phyloP scores from a whole-genome alignment of 257 asterid genomes.

The Dorcoceras hygrometricum region DNA sequence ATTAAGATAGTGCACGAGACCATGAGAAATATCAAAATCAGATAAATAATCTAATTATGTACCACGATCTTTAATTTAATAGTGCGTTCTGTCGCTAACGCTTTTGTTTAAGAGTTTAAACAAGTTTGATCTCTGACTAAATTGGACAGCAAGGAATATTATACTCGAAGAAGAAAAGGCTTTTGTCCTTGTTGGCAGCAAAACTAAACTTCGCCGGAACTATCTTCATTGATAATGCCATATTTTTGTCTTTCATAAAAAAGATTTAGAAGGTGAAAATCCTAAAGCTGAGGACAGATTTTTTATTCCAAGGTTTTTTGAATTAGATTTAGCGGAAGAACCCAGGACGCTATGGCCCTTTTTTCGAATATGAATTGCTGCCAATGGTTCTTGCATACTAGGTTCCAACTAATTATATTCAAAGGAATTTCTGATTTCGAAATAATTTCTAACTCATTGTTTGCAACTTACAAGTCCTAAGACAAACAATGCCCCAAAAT shows the following conservation, averaged over 20 bases:
- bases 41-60: neutral
- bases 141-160: neutral
- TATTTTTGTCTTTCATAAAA: neutral
- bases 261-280: constrained; percentile 1
- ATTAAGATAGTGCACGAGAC: neutral
- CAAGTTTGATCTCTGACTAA: neutral
- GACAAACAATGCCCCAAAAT: constrained; percentile 4
- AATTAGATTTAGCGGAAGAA: neutral
- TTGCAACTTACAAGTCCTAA: constrained; percentile 1
- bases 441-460: neutral
- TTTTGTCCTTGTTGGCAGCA: too few relatives aligned
- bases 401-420: neutral
- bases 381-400: neutral
- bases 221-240: neutral
- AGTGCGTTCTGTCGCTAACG: too few relatives aligned
- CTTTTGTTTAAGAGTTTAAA: neutral
- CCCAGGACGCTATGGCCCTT: neutral
- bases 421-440: neutral
- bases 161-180: neutral
- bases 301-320: neutral
- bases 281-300: constrained; percentile 17
- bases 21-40: neutral
- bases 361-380: neutral
- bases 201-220: neutral
- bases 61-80: too few relatives aligned